Percentiles rank a stretch among this genome's conserved stretches.
Evolutionary conservation across 2,329 filamentous ascomycete genomes (phyloP).

Genomic region (Xylaria multiplex): DNA sequence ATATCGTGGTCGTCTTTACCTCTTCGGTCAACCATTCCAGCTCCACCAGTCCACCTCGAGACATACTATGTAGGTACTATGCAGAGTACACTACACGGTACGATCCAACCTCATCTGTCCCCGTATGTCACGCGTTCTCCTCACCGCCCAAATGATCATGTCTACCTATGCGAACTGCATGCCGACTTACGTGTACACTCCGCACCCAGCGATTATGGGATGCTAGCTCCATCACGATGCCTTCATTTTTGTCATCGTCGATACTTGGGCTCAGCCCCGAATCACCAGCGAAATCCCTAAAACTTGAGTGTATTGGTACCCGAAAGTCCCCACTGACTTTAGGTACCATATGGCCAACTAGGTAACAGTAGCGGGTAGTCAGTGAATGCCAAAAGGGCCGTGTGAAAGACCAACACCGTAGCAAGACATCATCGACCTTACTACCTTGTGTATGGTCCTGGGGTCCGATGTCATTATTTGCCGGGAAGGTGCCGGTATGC

Average conservation of each 20-base stretch:
- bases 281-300: constrained; percentile 20
- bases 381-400: constrained; percentile 21
- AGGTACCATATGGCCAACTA: constrained; percentile 22
- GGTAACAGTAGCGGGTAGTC: constrained; percentile 16
- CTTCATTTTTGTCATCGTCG: constrained; percentile 34
- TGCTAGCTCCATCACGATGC: constrained; percentile 38
- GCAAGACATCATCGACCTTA: constrained; percentile 20
- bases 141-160: constrained; percentile 36
- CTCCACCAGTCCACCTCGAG: constrained; percentile 30
- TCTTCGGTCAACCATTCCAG: constrained; percentile 23
- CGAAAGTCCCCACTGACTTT: constrained; percentile 28
- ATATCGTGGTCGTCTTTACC: constrained; percentile 29
- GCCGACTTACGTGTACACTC: constrained; percentile 39
- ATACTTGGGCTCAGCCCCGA: constrained; percentile 7
- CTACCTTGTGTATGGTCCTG: constrained; percentile 18
- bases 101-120: constrained; percentile 35
- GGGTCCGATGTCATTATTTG: constrained; percentile 28
- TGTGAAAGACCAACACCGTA: constrained; percentile 23
- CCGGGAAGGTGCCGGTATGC: constrained; percentile 33
- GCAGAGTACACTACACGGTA: constrained; percentile 26
- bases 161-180: constrained; percentile 38
- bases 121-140: constrained; percentile 34
- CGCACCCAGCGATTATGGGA: constrained; percentile 29
- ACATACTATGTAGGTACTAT: constrained; percentile 10
- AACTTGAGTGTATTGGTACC: constrained; percentile 33